Percentiles rank a stretch among this genome's conserved stretches.
Conservation (phyloP, 1,284 basidiomycete genomes). For the Ceratorhiza oryzae-sativae region DNA sequence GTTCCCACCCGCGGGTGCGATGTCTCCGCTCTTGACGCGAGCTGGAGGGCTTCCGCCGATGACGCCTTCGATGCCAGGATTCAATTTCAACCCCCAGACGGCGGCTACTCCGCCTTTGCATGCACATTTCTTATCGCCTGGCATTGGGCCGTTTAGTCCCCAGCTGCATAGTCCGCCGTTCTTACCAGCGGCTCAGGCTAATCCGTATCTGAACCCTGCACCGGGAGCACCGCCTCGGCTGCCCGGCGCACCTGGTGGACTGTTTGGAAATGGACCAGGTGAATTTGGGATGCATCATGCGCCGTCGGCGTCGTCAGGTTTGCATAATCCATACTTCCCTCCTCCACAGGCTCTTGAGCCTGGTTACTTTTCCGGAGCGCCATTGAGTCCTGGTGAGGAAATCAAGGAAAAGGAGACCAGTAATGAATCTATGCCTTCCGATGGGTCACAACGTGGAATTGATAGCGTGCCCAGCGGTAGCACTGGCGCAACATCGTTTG, state of each 20-base stretch:
- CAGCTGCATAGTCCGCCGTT: constrained; percentile 36
- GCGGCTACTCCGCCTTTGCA: constrained; percentile 40
- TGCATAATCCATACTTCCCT: constrained; percentile 29
- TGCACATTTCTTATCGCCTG: constrained; percentile 44
- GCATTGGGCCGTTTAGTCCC: constrained; percentile 44
- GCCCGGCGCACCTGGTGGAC: constrained; percentile 4
- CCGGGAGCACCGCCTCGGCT: constrained; percentile 32
- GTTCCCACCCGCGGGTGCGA: constrained; percentile 25
- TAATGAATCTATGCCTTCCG: constrained; percentile 19
- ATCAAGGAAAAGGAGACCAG: constrained; percentile 24
- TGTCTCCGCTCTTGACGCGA: constrained; percentile 39
- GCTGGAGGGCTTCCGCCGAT: constrained; percentile 42
- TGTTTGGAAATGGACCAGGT: constrained; percentile 21
- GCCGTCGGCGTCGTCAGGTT: constrained; percentile 6
- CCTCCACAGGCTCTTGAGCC: constrained; percentile 14
- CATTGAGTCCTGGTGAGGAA: not conserved
- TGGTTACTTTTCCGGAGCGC: constrained; percentile 26
- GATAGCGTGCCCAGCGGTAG: constrained; percentile 15
- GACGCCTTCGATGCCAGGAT: constrained; percentile 45
- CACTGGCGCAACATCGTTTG: constrained; percentile 33
- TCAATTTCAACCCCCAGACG: constrained; percentile 43
- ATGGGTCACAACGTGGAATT: constrained; percentile 16
- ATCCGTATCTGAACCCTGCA: constrained; percentile 36
- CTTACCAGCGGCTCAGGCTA: constrained; percentile 12
- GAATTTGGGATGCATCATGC: constrained; percentile 36